Evolutionary conservation across 768 basidiomycete genomes (phyloP), one percentile per base, ranked within the genome.

Genomic region (Rhizopogon sp.): DNA sequence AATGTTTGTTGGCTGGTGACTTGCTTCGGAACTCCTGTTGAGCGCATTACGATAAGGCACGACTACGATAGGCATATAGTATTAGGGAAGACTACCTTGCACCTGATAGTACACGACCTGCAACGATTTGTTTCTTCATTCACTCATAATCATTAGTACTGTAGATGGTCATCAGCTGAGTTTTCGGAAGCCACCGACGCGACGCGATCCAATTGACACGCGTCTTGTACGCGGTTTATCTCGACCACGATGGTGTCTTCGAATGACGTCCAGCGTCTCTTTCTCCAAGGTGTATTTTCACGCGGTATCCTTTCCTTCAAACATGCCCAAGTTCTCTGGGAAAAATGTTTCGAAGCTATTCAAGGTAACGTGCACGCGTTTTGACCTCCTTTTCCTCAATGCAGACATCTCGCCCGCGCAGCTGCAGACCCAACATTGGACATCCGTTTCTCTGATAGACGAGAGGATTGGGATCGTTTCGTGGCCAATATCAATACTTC

Each of bases 261-360:
- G n/a, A 72, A 72, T 66, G 88, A 92, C 66, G 84, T 89, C 4
- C 81, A 83, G 58, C 81, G 83, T 39, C 79, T 94, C 44, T 93
- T 90, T 61, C 78, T 93, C 17, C 92, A 94, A 58, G 82, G 88
- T 0, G 71, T 92, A 20, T 72, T 93, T 25, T 89, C 90, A 20
- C 79, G 90, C 16, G 79, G 85, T 14, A 69, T 83, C 8, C 67
- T 93, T 5, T 82, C 89, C n/a, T 76, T 75, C 45, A 77, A 77
- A 20, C 77, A 90, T 2, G 89, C 84, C 0, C 75, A 82, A 47
- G 70, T 76, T 39, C 74, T 93, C 16, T 90, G 87, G 83, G 70
- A 74, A 57, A 85, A 84, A 66, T 87, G 81, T 60, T 72, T 84
- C 17, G 79, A 81, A 33, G 81, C 83, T 0, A 86, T 91, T 43